Evolutionary conservation across 345 rosid species (phyloP).

Genomic region (Heritiera littoralis): DNA sequence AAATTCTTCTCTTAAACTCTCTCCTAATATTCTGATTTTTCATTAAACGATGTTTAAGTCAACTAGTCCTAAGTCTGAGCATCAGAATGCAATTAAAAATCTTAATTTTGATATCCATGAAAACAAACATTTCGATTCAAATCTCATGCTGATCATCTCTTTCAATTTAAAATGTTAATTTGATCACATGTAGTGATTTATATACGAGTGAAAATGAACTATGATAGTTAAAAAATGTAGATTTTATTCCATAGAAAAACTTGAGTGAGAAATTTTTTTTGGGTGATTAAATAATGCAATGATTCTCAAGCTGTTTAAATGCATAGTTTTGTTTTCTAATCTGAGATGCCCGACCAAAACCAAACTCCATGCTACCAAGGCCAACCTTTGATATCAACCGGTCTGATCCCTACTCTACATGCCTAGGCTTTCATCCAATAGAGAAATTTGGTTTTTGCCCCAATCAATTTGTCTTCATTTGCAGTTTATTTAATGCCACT

Average conservation of each 20-base stretch:
- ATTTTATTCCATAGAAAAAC: too few species aligned
- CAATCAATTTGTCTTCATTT: not conserved
- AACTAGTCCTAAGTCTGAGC: too few species aligned
- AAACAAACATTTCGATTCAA: too few species aligned
- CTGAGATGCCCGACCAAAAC: slow-evolving; percentile 12
- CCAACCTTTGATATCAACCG: slow-evolving; percentile 17
- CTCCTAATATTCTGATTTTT: too few species aligned
- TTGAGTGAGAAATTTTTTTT: not conserved
- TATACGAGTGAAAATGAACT: too few species aligned
- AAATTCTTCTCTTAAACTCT: too few species aligned
- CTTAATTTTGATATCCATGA: too few species aligned
- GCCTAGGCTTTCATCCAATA: not conserved
- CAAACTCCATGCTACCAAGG: slow-evolving; percentile 4
- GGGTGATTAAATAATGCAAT: not conserved
- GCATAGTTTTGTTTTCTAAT: not conserved
- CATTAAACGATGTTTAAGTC: too few species aligned
- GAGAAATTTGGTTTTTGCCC: slow-evolving; percentile 17
- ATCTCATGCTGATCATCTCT: too few species aligned
- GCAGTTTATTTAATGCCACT: not conserved
- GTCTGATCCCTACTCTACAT: not conserved
- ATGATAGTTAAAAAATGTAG: not conserved
- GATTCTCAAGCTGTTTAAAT: not conserved
- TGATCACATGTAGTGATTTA: too few species aligned
- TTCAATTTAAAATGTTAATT: too few species aligned
- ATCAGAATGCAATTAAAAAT: too few species aligned